Base-by-base conservation (phyloP, 768 basidiomycete species). In the Russula lepida region DNA sequence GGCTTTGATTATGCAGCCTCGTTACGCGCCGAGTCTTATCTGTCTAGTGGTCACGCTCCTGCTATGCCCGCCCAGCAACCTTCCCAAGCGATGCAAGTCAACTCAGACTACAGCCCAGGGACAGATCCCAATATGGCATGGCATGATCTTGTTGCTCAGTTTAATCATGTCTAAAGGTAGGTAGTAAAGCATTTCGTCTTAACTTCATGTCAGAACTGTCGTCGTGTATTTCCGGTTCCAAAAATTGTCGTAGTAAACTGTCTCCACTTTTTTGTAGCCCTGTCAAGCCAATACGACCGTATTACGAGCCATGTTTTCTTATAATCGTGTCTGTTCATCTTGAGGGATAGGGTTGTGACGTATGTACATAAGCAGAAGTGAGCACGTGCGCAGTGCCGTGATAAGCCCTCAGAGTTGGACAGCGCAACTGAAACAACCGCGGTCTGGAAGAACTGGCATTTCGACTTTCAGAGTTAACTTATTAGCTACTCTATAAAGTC, bases 131-230 rank as follows among this genome's bases (percentile, higher is more conserved):
- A 43, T 44, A 55, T 65, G 57, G 66, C 66, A 46, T 66, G 66
- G 66, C n/a, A 65, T 9, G 64, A 58, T 13, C 60, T 66, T 27
- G 66, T 66, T n/a, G 58, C 66, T 15, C 66, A 66, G 44, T 66
- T 66, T 51, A 54, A 65, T 48, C 66, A 65, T n/a, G 60, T 65
- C 23, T 66, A 21, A 59, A 54, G 46, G 48, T 55, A 56, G 58
- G 52, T 53, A 21, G 25, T 25, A 35, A 57, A 58, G 28, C 8
- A 17, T 49, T 27, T 41, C 21, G n/a, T 54, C n/a, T 30, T 21
- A 27, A 43, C 23, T 32, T 39, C n/a, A 48, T 53, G 11, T 53
- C 9, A 27, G 39, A 39, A 64, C 39, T 21, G 8, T 52, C 37
- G 39, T 62, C 30, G 56, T 54, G 51, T 41, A 44, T 32, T 9